A percentile compares a stretch with the other conserved stretches of the same genome.
Conservation (phyloP, 2,329 filamentous ascomycete species). For the Fusarium devonianum region DNA sequence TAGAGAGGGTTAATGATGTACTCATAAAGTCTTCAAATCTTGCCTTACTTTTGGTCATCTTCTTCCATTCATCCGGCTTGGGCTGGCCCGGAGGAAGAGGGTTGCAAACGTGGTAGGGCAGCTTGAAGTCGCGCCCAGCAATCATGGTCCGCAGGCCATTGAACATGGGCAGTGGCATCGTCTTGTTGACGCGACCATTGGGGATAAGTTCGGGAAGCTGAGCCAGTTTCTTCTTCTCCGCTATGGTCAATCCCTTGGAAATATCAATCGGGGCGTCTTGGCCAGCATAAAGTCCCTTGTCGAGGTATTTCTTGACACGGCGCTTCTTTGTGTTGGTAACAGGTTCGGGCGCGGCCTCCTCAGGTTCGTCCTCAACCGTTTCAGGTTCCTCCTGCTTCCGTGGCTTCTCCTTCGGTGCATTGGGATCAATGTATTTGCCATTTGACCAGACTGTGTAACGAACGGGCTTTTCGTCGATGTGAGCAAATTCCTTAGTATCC, state of each 20-base stretch:
- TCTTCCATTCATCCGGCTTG: conserved; percentile 92
- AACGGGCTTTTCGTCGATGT: conserved; percentile 65
- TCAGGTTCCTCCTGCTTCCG: conserved; percentile 47
- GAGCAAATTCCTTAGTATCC: conserved; percentile 68
- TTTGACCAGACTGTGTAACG: conserved; percentile 69
- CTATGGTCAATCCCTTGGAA: conserved; percentile 55
- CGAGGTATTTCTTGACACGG: conserved; percentile 76
- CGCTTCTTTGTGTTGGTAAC: conserved; percentile 50
- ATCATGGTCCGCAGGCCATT: conserved; percentile 75
- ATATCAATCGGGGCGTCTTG: conserved; percentile 66
- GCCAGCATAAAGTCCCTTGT: conserved; percentile 86
- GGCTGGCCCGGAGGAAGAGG: conserved; percentile 85
- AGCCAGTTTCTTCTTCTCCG: conserved; percentile 60
- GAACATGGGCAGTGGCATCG: conserved; percentile 81
- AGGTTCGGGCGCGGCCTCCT: conserved; percentile 49
- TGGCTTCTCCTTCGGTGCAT: conserved; percentile 49
- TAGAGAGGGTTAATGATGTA: conserved; percentile 50
- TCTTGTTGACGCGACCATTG: conserved; percentile 59
- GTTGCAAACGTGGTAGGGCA: conserved; percentile 90
- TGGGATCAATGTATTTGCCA: conserved; percentile 64
- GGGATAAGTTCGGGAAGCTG: conserved; percentile 56
- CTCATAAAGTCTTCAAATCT: neutral
- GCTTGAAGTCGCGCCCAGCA: conserved; percentile 79
- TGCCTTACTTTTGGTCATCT: conserved; percentile 84
- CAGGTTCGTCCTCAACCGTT: conserved; percentile 34